phyloP scores from a whole-genome alignment of 2,329 filamentous ascomycete species.

The Akanthomyces uredinophilus region DNA sequence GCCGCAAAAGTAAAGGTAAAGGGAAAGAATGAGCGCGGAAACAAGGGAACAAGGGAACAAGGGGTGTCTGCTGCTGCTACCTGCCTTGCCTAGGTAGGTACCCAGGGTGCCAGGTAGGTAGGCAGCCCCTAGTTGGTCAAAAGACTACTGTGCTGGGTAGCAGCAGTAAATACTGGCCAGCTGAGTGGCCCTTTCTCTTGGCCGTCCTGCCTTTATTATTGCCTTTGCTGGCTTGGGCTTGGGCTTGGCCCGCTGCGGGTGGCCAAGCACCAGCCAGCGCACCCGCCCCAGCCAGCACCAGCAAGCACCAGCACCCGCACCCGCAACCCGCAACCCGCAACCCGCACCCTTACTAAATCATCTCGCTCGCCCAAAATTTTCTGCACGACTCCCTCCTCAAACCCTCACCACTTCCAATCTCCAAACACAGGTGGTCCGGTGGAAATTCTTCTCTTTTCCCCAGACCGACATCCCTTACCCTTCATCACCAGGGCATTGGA shows the following conservation, averaged over 20 bases:
- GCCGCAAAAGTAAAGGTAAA: too few species aligned
- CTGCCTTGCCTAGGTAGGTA: too few species aligned
- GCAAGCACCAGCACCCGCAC: not conserved
- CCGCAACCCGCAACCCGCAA: too few species aligned
- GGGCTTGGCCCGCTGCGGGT: not conserved
- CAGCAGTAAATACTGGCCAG: too few species aligned
- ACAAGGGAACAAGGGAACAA: too few species aligned
- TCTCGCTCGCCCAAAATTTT: slow-evolving; percentile 14
- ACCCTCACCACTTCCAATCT: slow-evolving; percentile 14
- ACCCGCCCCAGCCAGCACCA: not conserved
- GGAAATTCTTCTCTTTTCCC: slow-evolving; percentile 10
- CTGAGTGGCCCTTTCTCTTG: too few species aligned
- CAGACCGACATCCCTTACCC: slow-evolving; percentile 15
- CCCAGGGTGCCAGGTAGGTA: too few species aligned
- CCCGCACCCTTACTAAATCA: slow-evolving; percentile 7
- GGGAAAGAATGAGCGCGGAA: too few species aligned
- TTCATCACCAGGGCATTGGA: slow-evolving; percentile 15
- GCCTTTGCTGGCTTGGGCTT: not conserved
- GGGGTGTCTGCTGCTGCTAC: too few species aligned
- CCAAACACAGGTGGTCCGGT: slow-evolving; percentile 16
- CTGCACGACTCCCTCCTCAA: slow-evolving; percentile 7
- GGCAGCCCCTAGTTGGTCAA: too few species aligned
- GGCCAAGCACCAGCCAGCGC: not conserved
- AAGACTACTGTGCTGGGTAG: too few species aligned
- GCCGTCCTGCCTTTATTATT: too few species aligned